Evolutionary conservation across 2,329 filamentous ascomycete species (phyloP), one percentile per base, ranked within the genome.

Genomic region (Pezicula neosporulosa): DNA sequence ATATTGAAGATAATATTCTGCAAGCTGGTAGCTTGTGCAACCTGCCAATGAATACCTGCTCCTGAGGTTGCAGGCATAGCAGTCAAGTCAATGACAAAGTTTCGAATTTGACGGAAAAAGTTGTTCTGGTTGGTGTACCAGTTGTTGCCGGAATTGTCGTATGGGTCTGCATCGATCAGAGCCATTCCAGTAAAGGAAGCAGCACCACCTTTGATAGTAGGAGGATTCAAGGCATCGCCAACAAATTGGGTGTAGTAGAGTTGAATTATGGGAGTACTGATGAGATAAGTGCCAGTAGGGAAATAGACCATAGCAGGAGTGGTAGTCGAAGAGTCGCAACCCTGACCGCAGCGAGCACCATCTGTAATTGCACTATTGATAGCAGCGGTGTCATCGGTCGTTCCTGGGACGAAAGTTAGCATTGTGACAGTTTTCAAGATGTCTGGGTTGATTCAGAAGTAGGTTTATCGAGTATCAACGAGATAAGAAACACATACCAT

Each of bases 161-260:
- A 97, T 0, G 92, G 92, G 64, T 97, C 86, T 2, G 89, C 78
- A 66, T 97, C 92, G 59, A 99, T 87, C 48, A 97, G 81, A 41
- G 88, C 92, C 75, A 97, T 95, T 44, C 93, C 94, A 2, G 76
- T 59, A 65, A 97, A 99, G 61, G 76, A 74, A 41, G 85, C 68
- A 1, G 82, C 69, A 3, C 87, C 69, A 3, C 87, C 87, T 74
- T 93, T 90, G 69, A 97, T 77, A 0, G 85, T 86, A 0, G 93
- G 91, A 13, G 86, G 70, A 56, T 80, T 76, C 62, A 81, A 66
- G 45, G 86, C 84, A 73, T 97, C 91, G 51, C 93, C 93, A 35
- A 97, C 77, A 55, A 97, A 82, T 68, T 97, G 91, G 9, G 92
- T 96, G 75, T 96, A 96, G 77, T 97, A 97, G 70, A 86, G 87